These are phyloP conservation scores for Heterobasidion occidentale DNA, from an alignment of 1,284 basidiomycete genomes.

Conservation along the genomic window DNA sequence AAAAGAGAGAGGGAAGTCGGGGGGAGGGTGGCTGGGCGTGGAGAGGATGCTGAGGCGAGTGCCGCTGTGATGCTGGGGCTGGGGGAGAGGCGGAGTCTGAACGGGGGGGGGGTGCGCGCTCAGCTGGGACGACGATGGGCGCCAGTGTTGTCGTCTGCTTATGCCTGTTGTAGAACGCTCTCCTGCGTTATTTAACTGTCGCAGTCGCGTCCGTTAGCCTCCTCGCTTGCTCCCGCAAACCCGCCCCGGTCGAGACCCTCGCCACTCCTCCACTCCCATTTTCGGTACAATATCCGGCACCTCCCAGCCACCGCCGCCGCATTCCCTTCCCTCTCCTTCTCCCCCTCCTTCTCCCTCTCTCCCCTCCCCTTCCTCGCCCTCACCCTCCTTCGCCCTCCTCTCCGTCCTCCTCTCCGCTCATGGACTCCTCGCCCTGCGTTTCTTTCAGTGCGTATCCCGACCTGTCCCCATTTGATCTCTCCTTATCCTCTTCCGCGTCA, in stretches of 20 bases:
- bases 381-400: constrained; percentile 8
- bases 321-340: not conserved
- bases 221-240: too few relatives aligned
- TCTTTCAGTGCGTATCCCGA: constrained; percentile 55
- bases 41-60: not conserved
- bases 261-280: not conserved
- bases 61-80: not conserved
- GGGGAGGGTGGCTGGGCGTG: not conserved
- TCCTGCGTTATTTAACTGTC: too few relatives aligned
- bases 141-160: too few relatives aligned
- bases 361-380: constrained; percentile 5
- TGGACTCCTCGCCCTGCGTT: constrained; percentile 43
- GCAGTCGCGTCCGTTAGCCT: too few relatives aligned
- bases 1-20: not conserved
- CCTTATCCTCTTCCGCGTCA: constrained; percentile 4
- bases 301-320: constrained; percentile 2
- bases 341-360: constrained; percentile 9
- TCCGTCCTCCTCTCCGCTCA: constrained; percentile 8
- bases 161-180: too few relatives aligned
- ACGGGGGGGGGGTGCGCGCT: not conserved
- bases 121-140: not conserved
- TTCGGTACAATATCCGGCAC: not conserved
- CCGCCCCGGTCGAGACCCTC: not conserved
- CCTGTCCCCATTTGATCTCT: not conserved
- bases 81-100: not conserved